Evolutionary conservation across 345 rosid species (phyloP), one percentile per base, ranked within the genome.

Genomic region (Gossypium herbaceum): DNA sequence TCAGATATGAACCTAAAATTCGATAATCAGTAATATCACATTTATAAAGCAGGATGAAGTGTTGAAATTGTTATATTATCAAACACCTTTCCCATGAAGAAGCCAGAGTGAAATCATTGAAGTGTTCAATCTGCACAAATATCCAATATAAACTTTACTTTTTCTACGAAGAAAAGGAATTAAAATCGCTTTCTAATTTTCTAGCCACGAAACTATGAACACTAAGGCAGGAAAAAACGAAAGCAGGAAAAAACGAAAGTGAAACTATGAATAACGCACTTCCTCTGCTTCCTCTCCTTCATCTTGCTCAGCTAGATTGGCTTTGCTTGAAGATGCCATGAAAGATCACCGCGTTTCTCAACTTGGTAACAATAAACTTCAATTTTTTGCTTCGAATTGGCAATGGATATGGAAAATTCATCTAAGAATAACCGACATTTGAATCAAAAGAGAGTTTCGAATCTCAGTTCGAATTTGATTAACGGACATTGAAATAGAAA

Each of bases 101-200:
- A 17, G 97, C 99, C 63, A 95, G 84, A n/a, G 99, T 95, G 61
- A 95, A 95, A 85, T 93, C 99, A 80, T 91, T 92, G 67, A 95
- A 95, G 75, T 91, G 86, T 82, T 95, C 94, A 6, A 93, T 84
- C 99, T 95, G 84, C 75, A 80, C 0, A 29, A 70, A 2, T 9
- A 73, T 29, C 15, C 39, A 67, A 67, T 47, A 67, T 47, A 67
- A 24, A 47, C 56, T 7, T 67, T 12, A 67, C 27, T 2, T 65
- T 11, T 19, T 13, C 27, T 41, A 62, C 25, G 72, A 73, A n/a
- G 20, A 24, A 64, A 64, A 66, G n/a, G 8, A 67, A 10, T 51
- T 51, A 41, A 69, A 51, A 51, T 50, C 52, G 25, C 17, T 52
- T 27, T 52, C 44, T 2, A 29, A 51, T 52, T 70, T 51, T 52